Evolutionary conservation across 164 flowering plant genomes (phyloP).

Genomic region (Berberis thunbergii): DNA sequence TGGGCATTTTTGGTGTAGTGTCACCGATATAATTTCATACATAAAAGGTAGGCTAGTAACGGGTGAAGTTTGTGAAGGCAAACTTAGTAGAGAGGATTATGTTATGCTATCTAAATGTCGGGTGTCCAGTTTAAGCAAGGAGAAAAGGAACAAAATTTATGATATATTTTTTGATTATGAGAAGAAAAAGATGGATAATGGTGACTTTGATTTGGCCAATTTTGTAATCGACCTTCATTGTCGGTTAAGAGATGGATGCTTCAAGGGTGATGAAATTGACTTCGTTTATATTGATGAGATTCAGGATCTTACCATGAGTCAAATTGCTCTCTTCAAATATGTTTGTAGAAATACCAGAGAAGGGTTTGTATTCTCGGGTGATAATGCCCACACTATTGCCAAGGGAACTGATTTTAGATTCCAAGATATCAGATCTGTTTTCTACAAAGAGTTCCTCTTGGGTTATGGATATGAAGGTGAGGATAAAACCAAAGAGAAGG

Average conservation of each 20-base stretch:
- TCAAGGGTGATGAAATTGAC: constrained; percentile 42
- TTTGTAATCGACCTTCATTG: constrained; percentile 54
- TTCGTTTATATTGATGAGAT: constrained; percentile 81
- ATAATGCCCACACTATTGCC: constrained; percentile 79
- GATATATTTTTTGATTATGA: constrained; percentile 55
- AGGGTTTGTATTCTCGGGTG: constrained; percentile 77
- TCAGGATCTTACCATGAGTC: constrained; percentile 77
- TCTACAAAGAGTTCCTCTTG: constrained; percentile 26
- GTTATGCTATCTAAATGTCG: not conserved
- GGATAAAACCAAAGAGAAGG: no score
- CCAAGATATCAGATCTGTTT: constrained; percentile 19
- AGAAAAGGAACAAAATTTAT: constrained; percentile 42
- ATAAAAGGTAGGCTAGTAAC: no score
- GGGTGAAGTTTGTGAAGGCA: not conserved
- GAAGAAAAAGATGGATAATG: constrained; percentile 35
- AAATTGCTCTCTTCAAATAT: constrained; percentile 60
- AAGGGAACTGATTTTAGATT: constrained; percentile 26
- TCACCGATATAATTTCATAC: no score
- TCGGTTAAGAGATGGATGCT: constrained; percentile 30
- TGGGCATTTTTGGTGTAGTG: no score
- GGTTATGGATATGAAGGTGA: constrained; percentile 1
- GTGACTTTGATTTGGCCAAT: constrained; percentile 71
- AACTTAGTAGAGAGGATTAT: not conserved
- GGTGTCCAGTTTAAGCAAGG: constrained; percentile 31
- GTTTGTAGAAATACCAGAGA: constrained; percentile 52